phyloP scores from a whole-genome alignment of 179 eudicot genomes.

The Beta corolliflora region DNA sequence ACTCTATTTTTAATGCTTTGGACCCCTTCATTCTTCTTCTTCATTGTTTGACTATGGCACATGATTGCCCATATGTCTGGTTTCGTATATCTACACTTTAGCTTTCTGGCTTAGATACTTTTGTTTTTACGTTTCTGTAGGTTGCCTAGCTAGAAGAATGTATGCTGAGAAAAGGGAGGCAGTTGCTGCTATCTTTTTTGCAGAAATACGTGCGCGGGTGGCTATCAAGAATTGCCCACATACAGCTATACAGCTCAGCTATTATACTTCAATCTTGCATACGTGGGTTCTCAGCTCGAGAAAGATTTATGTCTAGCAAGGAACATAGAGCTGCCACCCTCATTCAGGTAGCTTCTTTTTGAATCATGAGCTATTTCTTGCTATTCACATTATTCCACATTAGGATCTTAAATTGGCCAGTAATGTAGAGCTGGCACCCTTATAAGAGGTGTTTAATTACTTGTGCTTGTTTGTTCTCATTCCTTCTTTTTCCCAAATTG shows the following conservation, averaged over 20 bases:
- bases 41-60: background rate
- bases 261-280: slow-evolving; percentile 64
- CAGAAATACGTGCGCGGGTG: slow-evolving; percentile 75
- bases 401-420: background rate
- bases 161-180: slow-evolving; percentile 50
- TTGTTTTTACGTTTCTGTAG: slow-evolving; percentile 41
- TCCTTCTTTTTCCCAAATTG: background rate
- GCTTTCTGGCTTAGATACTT: background rate
- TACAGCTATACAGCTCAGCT: slow-evolving; percentile 45
- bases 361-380: background rate
- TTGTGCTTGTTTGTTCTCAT: background rate
- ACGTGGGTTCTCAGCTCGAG: slow-evolving; percentile 68
- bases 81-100: no score
- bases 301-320: slow-evolving; percentile 58
- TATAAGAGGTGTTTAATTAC: background rate
- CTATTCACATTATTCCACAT: background rate
- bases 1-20: background rate
- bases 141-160: slow-evolving; percentile 59
- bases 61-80: background rate
- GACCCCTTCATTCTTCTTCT: background rate
- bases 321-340: slow-evolving; percentile 73
- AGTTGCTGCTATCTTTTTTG: slow-evolving; percentile 63
- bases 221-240: slow-evolving; percentile 57
- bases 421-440: background rate
- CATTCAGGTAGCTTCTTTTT: slow-evolving; percentile 65